Percentiles rank a stretch among this genome's conserved stretches.
Evolutionary conservation across 176 grass and related monocot species (phyloP).

Genomic region (Raddia distichophylla): DNA sequence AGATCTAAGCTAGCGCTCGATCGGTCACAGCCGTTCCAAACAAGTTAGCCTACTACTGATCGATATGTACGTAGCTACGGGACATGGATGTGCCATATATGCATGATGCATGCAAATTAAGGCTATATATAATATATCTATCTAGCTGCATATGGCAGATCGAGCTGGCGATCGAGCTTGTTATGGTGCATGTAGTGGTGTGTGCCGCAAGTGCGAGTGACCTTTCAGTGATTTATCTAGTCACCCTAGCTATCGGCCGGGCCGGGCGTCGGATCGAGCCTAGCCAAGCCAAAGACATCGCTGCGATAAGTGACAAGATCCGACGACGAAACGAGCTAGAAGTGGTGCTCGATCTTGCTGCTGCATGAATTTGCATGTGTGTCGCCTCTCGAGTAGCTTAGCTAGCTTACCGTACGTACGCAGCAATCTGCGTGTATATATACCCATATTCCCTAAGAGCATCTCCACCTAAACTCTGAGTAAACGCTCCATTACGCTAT

Average conservation of each 20-base stretch:
- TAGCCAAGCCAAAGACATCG: not conserved
- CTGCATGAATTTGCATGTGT: constrained; percentile 27
- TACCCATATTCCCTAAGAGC: too few species aligned
- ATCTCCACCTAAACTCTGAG: too few species aligned
- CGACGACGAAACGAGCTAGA: not conserved
- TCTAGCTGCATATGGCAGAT: not conserved
- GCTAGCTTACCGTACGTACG: not conserved
- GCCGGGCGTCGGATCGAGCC: constrained; percentile 2
- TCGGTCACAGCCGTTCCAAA: too few species aligned
- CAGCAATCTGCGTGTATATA: too few species aligned
- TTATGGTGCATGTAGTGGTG: not conserved
- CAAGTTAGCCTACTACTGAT: too few species aligned
- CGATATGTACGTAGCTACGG: not conserved
- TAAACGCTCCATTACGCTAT: too few species aligned
- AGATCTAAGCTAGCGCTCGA: too few species aligned
- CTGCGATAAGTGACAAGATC: constrained; percentile 19
- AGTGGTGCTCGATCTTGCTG: constrained; percentile 7
- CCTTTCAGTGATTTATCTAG: constrained; percentile 49
- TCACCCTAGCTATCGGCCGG: constrained; percentile 19
- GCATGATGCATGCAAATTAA: not conserved
- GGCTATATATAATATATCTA: not conserved
- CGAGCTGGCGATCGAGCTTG: not conserved
- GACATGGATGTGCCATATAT: constrained; percentile 17
- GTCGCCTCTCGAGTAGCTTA: not conserved
- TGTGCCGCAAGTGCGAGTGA: not conserved